Evolutionary conservation across 352 stramenopile genomes (phyloP), one percentile per base, ranked within the genome.

Genomic region (Globisporangium megalacanthum): DNA sequence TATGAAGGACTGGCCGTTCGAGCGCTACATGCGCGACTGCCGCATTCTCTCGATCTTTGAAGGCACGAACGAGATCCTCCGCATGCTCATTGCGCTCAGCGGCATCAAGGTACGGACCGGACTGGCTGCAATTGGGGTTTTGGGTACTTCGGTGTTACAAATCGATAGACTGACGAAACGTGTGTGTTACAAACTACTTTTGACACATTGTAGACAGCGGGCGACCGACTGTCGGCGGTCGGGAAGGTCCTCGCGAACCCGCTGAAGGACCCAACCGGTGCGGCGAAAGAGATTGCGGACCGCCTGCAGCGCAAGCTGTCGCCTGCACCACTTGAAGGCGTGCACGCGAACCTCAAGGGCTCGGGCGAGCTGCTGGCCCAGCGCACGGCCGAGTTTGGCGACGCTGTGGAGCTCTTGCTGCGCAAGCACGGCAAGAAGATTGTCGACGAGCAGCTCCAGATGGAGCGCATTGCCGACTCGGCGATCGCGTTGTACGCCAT

Each of bases 21-120:
- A 97, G 74, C 89, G 86, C 52, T 83, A 89, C 60, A 95, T 96
- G 83, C 80, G 90, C 51, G 90, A 97, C 68, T 90, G 75, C 61
- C 90, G 90, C 39, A 96, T 97, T 47, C 65, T 95, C 49, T 90
- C 81, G 14, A 96, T 97, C 57, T 97, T 97, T 47, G 89, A 97
- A 65, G 90, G 90, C 70, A 97, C 90, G 33, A 95, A 89, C 60
- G 84, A 97, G 61, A 97, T 97, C 65, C 68, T 97, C 49, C 77
- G 86, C 49, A 85, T 97, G 73, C 79, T 97, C n/a, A 96, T 97
- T 56, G 84, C 84, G 56, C 75, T 94, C n/a, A 91, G 78, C 36
- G 84, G 84, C 56, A 79, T 94, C 49, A 73, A 70, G 53, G 83
- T 92, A 79, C 41, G 39, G 9, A 17, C 5, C 1, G n/a, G n/a